These are phyloP conservation scores for Trapa incisa DNA, from an alignment of 345 rosid genomes.

Conservation along the genomic window DNA sequence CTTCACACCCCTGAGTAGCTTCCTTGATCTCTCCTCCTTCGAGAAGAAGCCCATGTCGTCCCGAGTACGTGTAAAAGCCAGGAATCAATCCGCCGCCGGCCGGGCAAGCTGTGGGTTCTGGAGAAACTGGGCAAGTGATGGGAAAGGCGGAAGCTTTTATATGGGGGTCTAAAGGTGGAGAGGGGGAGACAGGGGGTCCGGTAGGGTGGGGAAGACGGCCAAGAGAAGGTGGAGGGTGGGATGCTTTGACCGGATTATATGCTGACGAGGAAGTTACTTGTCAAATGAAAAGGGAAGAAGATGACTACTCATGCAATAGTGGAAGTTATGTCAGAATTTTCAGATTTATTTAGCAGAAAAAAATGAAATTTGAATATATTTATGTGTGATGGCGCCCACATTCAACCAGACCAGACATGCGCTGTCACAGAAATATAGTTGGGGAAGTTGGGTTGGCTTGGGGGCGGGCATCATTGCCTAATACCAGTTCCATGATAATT, in stretches of 20 bases:
- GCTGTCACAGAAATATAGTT: no score
- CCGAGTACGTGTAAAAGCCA: not conserved
- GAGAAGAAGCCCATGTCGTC: conserved; percentile 37
- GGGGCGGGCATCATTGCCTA: no score
- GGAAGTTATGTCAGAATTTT: no score
- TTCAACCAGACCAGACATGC: no score
- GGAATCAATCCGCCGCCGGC: not conserved
- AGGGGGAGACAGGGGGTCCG: not conserved
- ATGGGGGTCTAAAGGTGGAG: not conserved
- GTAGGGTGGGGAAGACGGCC: not conserved
- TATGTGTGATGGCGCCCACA: no score
- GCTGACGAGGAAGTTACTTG: conserved; percentile 2
- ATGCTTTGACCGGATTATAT: conserved; percentile 25
- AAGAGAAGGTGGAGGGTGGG: conserved; percentile 14
- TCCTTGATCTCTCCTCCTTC: conserved; percentile 48
- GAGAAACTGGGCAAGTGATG: not conserved
- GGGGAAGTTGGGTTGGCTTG: no score
- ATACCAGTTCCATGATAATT: no score
- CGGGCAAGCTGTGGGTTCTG: not conserved
- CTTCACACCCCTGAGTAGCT: conserved; percentile 46
- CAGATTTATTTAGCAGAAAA: no score
- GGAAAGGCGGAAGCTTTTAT: not conserved
- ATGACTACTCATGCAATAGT: no score
- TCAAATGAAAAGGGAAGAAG: conserved; percentile 1
- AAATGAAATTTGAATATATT: no score